Conservation (phyloP, 805 yeast genomes). For the Sungouiozyma intestinalis region DNA sequence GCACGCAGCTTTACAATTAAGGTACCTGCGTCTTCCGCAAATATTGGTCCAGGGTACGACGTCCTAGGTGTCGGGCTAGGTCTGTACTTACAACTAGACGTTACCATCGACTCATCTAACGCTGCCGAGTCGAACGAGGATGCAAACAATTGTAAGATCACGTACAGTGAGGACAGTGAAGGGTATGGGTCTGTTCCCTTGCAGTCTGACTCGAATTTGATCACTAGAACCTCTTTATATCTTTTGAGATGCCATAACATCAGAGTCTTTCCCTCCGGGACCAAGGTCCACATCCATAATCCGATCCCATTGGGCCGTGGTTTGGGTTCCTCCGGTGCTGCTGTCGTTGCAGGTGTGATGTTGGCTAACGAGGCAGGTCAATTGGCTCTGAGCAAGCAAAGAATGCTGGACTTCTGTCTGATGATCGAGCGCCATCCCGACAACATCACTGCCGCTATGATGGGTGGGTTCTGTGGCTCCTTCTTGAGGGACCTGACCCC, state of each 20-base stretch:
- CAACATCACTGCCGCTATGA: constrained; percentile 96
- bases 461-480: constrained; percentile 97
- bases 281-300: constrained; percentile 68
- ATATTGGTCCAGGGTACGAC: constrained; percentile 97
- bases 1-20: constrained; percentile 46
- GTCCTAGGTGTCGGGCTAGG: constrained; percentile 87
- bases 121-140: constrained; percentile 42
- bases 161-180: constrained; percentile 60
- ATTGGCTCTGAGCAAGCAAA: constrained; percentile 58
- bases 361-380: constrained; percentile 79
- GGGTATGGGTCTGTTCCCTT: constrained; percentile 78
- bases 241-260: constrained; percentile 78
- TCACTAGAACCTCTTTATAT: constrained; percentile 88
- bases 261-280: constrained; percentile 71
- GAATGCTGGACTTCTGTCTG: constrained; percentile 87
- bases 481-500: constrained; percentile 72
- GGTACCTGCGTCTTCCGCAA: constrained; percentile 96
- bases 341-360: constrained; percentile 93
- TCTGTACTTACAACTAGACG: constrained; percentile 60
- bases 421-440: constrained; percentile 99
- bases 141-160: constrained; percentile 56
- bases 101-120: constrained; percentile 44
- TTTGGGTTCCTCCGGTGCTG: constrained; percentile 95
- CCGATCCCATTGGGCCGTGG: constrained; percentile 97
- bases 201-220: constrained; percentile 65